Evolutionary conservation across 2,329 filamentous ascomycete genomes (phyloP).

Genomic region (Xylogone sp.): DNA sequence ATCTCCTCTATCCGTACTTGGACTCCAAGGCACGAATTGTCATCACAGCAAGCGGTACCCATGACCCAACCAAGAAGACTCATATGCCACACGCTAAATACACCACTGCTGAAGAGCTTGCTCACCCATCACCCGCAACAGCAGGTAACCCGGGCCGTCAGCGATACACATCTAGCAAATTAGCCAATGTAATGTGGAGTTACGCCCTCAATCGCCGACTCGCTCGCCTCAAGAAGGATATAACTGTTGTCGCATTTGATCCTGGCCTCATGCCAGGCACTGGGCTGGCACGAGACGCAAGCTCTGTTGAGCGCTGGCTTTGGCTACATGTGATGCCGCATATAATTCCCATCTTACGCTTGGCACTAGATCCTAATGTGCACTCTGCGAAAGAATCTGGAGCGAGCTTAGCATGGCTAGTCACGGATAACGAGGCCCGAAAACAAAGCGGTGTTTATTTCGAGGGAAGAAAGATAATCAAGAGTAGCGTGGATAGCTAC

Average conservation of each 20-base stretch:
- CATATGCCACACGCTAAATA: constrained; percentile 40
- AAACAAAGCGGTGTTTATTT: constrained; percentile 39
- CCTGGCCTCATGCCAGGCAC: constrained; percentile 47
- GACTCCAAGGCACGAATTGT: constrained; percentile 38
- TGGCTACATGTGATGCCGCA: constrained; percentile 33
- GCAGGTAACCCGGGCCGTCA: constrained; percentile 30
- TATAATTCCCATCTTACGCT: constrained; percentile 32
- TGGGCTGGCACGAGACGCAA: constrained; percentile 33
- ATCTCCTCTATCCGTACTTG: constrained; percentile 38
- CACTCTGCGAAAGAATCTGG: constrained; percentile 37
- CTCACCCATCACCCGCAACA: constrained; percentile 31
- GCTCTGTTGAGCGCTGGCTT: constrained; percentile 25
- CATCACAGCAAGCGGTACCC: constrained; percentile 40
- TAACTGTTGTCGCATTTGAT: constrained; percentile 40
- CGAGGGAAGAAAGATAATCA: constrained; percentile 36
- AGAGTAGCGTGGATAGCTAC: constrained; percentile 40
- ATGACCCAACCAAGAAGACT: constrained; percentile 41
- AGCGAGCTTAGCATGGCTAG: constrained; percentile 36
- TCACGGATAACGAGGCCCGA: constrained; percentile 28
- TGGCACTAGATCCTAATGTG: constrained; percentile 31
- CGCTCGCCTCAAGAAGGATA: constrained; percentile 18
- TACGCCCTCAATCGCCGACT: constrained; percentile 40
- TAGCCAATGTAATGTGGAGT: constrained; percentile 44
- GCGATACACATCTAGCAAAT: constrained; percentile 42
- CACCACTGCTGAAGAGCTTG: constrained; percentile 39